Conservation (phyloP, 371 early-diverging fungal genomes). For the Nematocida ausubeli region DNA sequence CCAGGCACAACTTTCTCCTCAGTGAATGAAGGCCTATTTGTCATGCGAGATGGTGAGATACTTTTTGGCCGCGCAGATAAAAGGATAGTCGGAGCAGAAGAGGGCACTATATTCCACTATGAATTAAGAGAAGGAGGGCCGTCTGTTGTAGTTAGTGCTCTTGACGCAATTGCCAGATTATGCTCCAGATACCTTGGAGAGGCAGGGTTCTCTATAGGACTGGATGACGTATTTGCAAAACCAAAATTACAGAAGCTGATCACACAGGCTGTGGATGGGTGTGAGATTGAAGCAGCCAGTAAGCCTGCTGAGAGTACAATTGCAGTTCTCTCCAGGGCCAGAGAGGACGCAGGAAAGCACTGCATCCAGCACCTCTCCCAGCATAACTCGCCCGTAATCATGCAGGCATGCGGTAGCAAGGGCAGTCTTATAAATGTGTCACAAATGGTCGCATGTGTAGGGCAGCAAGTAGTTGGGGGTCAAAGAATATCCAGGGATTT, state of each 20-base stretch:
- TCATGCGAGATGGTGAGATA: slow-evolving; percentile 44
- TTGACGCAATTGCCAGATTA: slow-evolving; percentile 42
- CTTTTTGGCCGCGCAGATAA: slow-evolving; percentile 36
- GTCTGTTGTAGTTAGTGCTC: slow-evolving; percentile 24
- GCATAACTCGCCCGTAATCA: slow-evolving; percentile 90
- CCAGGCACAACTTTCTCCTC: not conserved
- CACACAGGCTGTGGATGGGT: slow-evolving; percentile 34
- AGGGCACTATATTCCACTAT: slow-evolving; percentile 42
- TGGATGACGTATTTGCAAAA: slow-evolving; percentile 47
- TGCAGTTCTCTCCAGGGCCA: slow-evolving; percentile 79
- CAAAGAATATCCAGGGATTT: slow-evolving; percentile 92
- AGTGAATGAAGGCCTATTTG: slow-evolving; percentile 30
- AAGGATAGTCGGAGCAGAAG: slow-evolving; percentile 49
- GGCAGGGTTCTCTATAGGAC: slow-evolving; percentile 49
- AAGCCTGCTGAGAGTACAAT: slow-evolving; percentile 68
- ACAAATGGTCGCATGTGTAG: slow-evolving; percentile 99
- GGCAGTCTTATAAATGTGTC: slow-evolving; percentile 94
- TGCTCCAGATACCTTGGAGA: slow-evolving; percentile 54
- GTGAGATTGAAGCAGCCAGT: slow-evolving; percentile 28
- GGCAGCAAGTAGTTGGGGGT: slow-evolving; percentile 95
- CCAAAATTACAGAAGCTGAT: not conserved
- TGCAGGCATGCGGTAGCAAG: slow-evolving; percentile 93
- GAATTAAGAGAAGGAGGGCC: slow-evolving; percentile 32
- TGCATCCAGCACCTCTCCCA: slow-evolving; percentile 84
- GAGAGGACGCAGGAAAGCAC: slow-evolving; percentile 87